Conservation (phyloP, 352 stramenopile species). For the Plasmopara viticola region DNA sequence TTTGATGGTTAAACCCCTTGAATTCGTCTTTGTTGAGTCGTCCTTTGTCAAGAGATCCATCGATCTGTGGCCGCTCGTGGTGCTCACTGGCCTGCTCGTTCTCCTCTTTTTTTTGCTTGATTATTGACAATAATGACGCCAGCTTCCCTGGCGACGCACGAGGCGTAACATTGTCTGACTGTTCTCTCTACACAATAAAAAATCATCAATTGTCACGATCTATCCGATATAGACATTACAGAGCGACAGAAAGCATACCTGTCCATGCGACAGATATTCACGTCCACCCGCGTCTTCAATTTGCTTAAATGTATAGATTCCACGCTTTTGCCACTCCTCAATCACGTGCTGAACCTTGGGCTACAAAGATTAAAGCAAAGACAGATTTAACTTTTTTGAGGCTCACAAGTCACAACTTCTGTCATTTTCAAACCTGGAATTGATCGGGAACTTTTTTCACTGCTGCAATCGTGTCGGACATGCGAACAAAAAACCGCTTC, state of each 20-base stretch:
- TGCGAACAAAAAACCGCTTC: slow-evolving; percentile 69
- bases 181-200: slow-evolving; percentile 12
- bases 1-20: slow-evolving; percentile 12
- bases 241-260: slow-evolving; percentile 4
- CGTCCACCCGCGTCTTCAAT: slow-evolving; percentile 59
- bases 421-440: slow-evolving; percentile 34
- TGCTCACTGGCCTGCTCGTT: slow-evolving; percentile 11
- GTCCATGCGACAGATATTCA: slow-evolving; percentile 21
- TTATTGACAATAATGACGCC: slow-evolving; percentile 70
- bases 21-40: slow-evolving; percentile 11
- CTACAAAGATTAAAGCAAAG: slow-evolving; percentile 11
- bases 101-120: slow-evolving; percentile 75
- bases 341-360: slow-evolving; percentile 61
- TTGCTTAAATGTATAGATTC: slow-evolving; percentile 53
- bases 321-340: slow-evolving; percentile 70
- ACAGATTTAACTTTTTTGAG: too few species aligned
- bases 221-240: not conserved
- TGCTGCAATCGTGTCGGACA: slow-evolving; percentile 64
- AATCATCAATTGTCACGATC: not conserved
- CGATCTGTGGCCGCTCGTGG: slow-evolving; percentile 5
- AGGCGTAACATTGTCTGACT: slow-evolving; percentile 30
- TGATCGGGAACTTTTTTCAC: slow-evolving; percentile 65
- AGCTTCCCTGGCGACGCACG: slow-evolving; percentile 48
- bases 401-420: too few species aligned
- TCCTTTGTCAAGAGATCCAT: slow-evolving; percentile 10